phyloP scores from a whole-genome alignment of 1,284 basidiomycete genomes.

The Pseudozyma flocculosa region DNA sequence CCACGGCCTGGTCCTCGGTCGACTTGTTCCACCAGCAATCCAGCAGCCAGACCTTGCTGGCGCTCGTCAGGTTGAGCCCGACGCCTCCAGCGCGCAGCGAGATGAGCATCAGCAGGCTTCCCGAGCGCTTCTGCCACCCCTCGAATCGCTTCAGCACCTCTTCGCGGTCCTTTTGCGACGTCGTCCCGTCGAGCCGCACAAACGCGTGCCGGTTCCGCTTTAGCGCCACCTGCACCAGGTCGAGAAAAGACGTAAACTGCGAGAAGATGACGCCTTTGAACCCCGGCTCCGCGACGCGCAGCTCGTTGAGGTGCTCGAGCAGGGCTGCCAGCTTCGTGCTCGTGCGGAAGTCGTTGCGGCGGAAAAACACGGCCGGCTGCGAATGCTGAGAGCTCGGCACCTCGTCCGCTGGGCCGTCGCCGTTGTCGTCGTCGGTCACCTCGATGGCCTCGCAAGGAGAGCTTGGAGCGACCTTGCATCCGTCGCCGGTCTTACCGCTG shows the following conservation, averaged over 20 bases:
- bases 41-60: constrained; percentile 53
- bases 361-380: constrained; percentile 64
- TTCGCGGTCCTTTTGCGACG: constrained; percentile 81
- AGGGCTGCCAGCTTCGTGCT: constrained; percentile 84
- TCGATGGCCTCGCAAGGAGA: neutral
- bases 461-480: neutral
- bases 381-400: constrained; percentile 20
- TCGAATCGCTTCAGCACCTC: constrained; percentile 74
- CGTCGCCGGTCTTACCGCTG: neutral
- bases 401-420: neutral
- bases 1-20: constrained; percentile 72
- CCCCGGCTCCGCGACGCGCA: constrained; percentile 60
- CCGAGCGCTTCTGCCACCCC: constrained; percentile 64
- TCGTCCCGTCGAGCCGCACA: constrained; percentile 77
- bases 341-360: constrained; percentile 78
- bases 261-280: constrained; percentile 59
- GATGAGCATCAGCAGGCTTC: constrained; percentile 83
- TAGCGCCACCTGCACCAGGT: constrained; percentile 47
- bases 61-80: constrained; percentile 62
- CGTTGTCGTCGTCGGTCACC: constrained; percentile 36
- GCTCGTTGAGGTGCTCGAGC: constrained; percentile 68
- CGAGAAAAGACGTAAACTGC: constrained; percentile 60
- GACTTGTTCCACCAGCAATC: constrained; percentile 56
- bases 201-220: constrained; percentile 32
- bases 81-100: constrained; percentile 93